These are phyloP conservation scores for Wickerhamiella cacticola DNA, from an alignment of 805 yeast species.

Conservation along the genomic window DNA sequence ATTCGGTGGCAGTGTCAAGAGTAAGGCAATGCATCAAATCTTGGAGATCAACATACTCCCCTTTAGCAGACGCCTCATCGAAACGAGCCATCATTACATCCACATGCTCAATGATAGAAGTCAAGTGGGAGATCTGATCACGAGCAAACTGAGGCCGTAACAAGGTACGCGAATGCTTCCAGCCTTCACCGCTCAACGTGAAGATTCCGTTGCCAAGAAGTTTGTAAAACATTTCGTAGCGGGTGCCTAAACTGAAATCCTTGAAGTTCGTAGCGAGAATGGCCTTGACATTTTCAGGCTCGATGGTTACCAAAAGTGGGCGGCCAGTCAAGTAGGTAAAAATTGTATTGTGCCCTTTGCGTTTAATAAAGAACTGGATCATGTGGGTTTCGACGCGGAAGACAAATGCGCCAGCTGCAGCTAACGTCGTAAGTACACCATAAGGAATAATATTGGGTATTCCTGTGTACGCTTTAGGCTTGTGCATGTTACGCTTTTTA, in stretches of 20 bases:
- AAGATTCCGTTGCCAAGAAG: slow-evolving; percentile 29
- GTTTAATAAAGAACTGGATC: slow-evolving; percentile 5
- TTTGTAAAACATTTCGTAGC: slow-evolving; percentile 23
- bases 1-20: slow-evolving; percentile 24
- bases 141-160: slow-evolving; percentile 29
- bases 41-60: slow-evolving; percentile 20
- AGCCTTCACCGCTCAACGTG: slow-evolving; percentile 28
- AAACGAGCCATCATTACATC: slow-evolving; percentile 16
- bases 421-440: slow-evolving; percentile 2
- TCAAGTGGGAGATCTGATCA: slow-evolving; percentile 26
- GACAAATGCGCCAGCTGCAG: neutral
- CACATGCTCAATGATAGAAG: slow-evolving; percentile 18
- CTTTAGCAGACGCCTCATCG: slow-evolving; percentile 10
- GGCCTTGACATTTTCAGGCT: slow-evolving; percentile 29
- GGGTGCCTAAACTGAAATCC: slow-evolving; percentile 26
- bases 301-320: slow-evolving; percentile 20
- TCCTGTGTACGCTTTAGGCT: neutral
- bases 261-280: slow-evolving; percentile 27
- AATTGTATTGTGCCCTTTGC: slow-evolving; percentile 1
- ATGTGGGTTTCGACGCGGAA: slow-evolving; percentile 5
- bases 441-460: neutral
- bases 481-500: neutral
- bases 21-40: slow-evolving; percentile 20
- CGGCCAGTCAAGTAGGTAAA: slow-evolving; percentile 4
- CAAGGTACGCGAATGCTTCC: slow-evolving; percentile 30